Base-by-base conservation (phyloP, 805 yeast species). In the Starmerella cellae region DNA sequence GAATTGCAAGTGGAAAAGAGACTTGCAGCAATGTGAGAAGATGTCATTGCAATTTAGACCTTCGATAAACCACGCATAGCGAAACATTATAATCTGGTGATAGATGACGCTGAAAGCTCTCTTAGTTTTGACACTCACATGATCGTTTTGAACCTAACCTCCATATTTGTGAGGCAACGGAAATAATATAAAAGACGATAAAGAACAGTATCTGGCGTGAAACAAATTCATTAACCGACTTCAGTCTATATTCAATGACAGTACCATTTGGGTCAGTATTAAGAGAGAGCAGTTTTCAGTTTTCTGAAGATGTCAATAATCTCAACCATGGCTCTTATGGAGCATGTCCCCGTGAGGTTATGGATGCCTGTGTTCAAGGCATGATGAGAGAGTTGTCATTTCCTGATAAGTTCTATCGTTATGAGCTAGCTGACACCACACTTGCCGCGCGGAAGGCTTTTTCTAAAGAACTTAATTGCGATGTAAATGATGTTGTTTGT, bases 321-420 rank as follows among this genome's bases (percentile, higher is more conserved):
- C 68, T 77, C 35, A 79, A 79, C 57, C 77, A 77, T 54, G 84
- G 84, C 6, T 70, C 81, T 1, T 79, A 59, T 53, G 85, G 84
- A 1, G 60, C 69, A 1, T 63, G 70, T 3, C 80, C 84, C 0
- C 60, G 55, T 8, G 60, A 66, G 4, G 73, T 77, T 1, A 49
- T 64, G 20, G 67, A 68, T 1, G 60, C 58, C 13, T 68, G 60
- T 46, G 45, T 58, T 27, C 49, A 58, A 37, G 52, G 51, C 17
- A 39, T 59, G 21, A 46, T 60, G 26, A 47, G 56, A 34, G 63
- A 63, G 33, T 54, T 57, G 22, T 42, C 46, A 4, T 67, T 61
- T 47, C 77, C 83, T 0, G 83, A 78, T 52, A 49, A 55, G 29
- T 75, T 61, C 49, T 51, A 63, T 38, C 54, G 59, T 5, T 17